Evolutionary conservation across 768 basidiomycete genomes (phyloP).

Genomic region (Mycena vulgaris): DNA sequence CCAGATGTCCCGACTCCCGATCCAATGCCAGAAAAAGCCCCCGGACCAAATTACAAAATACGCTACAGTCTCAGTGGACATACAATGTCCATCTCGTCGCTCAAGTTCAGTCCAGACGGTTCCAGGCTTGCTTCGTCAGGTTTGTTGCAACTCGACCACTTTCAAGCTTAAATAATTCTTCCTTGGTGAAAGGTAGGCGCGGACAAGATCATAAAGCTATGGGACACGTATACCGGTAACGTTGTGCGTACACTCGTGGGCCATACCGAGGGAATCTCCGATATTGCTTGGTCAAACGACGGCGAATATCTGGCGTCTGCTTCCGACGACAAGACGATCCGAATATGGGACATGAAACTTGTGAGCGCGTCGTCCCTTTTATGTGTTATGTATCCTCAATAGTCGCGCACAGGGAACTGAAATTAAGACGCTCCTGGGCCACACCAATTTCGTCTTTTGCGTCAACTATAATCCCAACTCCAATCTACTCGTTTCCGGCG

Average conservation of each 20-base stretch:
- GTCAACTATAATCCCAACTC: slow-evolving; percentile 93
- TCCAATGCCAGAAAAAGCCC: slow-evolving; percentile 1
- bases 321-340: slow-evolving; percentile 92
- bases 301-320: slow-evolving; percentile 90
- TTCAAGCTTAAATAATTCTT: slow-evolving; percentile 39
- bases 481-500: slow-evolving; percentile 93
- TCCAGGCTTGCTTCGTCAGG: slow-evolving; percentile 86
- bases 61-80: slow-evolving; percentile 86
- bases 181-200: slow-evolving; percentile 73
- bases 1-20: background rate
- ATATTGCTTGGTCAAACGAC: slow-evolving; percentile 91
- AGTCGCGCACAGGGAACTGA: slow-evolving; percentile 64
- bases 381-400: slow-evolving; percentile 26
- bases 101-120: slow-evolving; percentile 94
- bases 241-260: slow-evolving; percentile 81
- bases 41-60: slow-evolving; percentile 68
- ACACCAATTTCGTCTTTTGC: slow-evolving; percentile 96
- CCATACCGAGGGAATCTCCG: slow-evolving; percentile 89
- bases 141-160: slow-evolving; percentile 56
- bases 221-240: slow-evolving; percentile 82
- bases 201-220: slow-evolving; percentile 87
- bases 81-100: slow-evolving; percentile 82
- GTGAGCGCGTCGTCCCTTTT: slow-evolving; percentile 52
- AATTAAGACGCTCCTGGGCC: slow-evolving; percentile 81
- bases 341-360: slow-evolving; percentile 85